phyloP scores from a whole-genome alignment of 148 eudicot genomes.

The Heliosperma pusillum region DNA sequence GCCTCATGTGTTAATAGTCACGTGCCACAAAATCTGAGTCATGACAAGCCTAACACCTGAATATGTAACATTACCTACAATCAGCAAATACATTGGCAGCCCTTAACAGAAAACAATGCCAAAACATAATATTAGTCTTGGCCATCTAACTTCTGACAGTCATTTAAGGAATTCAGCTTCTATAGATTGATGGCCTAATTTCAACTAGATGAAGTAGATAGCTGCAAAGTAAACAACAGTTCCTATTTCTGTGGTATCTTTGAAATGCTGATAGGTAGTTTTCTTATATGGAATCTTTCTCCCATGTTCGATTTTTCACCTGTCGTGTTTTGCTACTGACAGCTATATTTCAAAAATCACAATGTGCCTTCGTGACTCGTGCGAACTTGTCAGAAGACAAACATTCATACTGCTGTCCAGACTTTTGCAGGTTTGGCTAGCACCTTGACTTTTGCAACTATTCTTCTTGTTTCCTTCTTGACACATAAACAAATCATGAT shows the following conservation, averaged over 20 bases:
- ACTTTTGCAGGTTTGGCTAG: slow-evolving; percentile 65
- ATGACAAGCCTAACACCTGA: not conserved
- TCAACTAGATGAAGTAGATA: not conserved
- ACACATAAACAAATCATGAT: slow-evolving; percentile 8
- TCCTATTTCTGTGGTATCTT: not conserved
- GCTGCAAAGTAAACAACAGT: not conserved
- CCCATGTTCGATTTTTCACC: not conserved
- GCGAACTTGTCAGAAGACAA: slow-evolving; percentile 93
- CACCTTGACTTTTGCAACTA: not conserved
- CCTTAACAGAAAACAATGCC: not conserved
- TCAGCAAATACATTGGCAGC: not conserved
- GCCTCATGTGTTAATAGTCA: not conserved
- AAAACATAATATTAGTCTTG: not conserved
- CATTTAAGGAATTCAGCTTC: not conserved
- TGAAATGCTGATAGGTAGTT: not conserved
- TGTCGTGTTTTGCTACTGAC: slow-evolving; percentile 26
- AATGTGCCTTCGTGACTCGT: slow-evolving; percentile 90
- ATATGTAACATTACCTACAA: not conserved
- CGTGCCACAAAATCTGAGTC: not conserved
- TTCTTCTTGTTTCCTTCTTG: not conserved
- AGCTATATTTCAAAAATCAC: slow-evolving; percentile 89
- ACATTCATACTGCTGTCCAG: slow-evolving; percentile 88
- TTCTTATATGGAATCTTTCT: not conserved
- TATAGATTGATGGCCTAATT: not conserved
- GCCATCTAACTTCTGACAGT: not conserved